Evolutionary conservation across 2,329 filamentous ascomycete species (phyloP), one percentile per base, ranked within the genome.

Genomic region (Fusarium penzigii): DNA sequence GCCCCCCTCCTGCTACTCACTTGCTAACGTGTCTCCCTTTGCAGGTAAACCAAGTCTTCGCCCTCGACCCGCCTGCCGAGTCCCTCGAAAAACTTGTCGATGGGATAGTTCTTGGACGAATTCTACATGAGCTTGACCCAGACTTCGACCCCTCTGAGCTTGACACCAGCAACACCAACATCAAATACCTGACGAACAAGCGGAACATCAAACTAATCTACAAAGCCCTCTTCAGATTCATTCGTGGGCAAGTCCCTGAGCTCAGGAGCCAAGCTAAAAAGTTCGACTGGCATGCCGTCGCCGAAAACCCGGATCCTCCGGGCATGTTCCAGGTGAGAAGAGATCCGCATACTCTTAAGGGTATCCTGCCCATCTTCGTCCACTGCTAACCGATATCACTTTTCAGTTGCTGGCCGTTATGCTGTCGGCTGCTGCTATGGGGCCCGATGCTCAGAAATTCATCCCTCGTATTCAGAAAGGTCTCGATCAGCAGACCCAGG

Each of bases 321-420:
- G 78, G 80, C 56, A 78, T 84, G 46, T 74, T 75, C 58, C 78
- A 83, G 73, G 80, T 77, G 75, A 58, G 63, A 25, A 25, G 54
- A 62, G 29, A 51, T 45, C 57, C 42, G 32, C 32, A 41, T 46
- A 48, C 43, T 11, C 29, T 45, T 29, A n/a, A 48, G 36, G 12
- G 38, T 36, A 14, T 6, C 10, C 32, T 11, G 10, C 10, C 32
- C 10, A 12, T 36, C 5, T 45, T 9, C 39, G 51, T 58, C 69
- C 58, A 67, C 73, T 49, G 12, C 13, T 4, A 17, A 36, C 10
- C 32, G 10, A 36, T 9, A 34, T 40, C 58, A 71, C 70, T 42
- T 71, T 75, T 50, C 74, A 87, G 75, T 74, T 88, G 46, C 73
- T 88, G 40, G 83, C 83, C 52, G 75, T 88, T 49, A 78, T 88